Conservation (phyloP, 1,284 basidiomycete species). For the Phlebopus sp. region DNA sequence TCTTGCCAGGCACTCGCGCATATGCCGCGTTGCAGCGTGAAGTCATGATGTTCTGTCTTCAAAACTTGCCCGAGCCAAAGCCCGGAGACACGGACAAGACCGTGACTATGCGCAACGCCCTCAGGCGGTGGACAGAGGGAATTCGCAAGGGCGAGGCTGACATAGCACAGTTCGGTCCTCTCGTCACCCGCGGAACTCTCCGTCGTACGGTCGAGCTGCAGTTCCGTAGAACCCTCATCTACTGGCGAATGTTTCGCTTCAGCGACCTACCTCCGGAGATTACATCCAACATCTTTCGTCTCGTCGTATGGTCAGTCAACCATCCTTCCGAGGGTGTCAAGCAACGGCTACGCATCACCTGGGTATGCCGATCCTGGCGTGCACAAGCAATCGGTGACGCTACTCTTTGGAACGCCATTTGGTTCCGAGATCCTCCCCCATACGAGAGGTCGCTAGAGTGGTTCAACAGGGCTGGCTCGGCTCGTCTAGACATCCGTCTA, state of each 20-base stretch:
- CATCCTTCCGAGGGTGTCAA: constrained; percentile 34
- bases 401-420: constrained; percentile 61
- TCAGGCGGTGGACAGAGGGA: constrained; percentile 14
- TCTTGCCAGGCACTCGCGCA: constrained; percentile 15
- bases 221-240: constrained; percentile 28
- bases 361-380: constrained; percentile 58
- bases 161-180: constrained; percentile 18
- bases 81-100: background rate
- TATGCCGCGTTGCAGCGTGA: constrained; percentile 18
- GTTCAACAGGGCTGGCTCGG: constrained; percentile 50
- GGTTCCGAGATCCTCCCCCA: constrained; percentile 49
- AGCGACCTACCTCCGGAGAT: constrained; percentile 63
- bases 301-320: constrained; percentile 46
- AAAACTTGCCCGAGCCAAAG: constrained; percentile 16
- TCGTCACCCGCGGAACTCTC: constrained; percentile 13
- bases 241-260: constrained; percentile 52
- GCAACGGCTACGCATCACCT: constrained; percentile 49
- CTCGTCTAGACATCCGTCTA: constrained; percentile 56
- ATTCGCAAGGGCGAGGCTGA: constrained; percentile 19
- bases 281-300: constrained; percentile 57
- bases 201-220: constrained; percentile 15
- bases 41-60: constrained; percentile 18
- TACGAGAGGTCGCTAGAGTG: constrained; percentile 51
- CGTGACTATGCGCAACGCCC: constrained; percentile 4
- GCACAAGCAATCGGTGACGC: constrained; percentile 43